Percentiles rank a stretch among this genome's conserved stretches.
Evolutionary conservation across 768 basidiomycete species (phyloP).

Genomic region (Boletus rubescentipes): DNA sequence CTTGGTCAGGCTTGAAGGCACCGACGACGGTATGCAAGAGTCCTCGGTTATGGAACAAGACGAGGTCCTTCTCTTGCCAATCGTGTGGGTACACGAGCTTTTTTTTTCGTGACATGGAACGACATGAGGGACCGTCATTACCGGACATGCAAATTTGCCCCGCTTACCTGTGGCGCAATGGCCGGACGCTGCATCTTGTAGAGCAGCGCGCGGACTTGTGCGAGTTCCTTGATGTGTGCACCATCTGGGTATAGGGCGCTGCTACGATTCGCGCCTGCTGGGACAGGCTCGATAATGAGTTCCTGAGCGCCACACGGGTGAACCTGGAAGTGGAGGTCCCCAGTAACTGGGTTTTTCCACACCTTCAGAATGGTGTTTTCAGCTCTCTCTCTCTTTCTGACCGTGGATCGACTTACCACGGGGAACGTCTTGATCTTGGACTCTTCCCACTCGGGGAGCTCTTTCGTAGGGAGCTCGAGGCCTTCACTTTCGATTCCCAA

Average conservation of each 20-base stretch:
- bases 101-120: background rate
- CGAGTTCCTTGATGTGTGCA: slow-evolving; percentile 69
- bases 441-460: slow-evolving; percentile 84
- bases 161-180: slow-evolving; percentile 67
- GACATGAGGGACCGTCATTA: background rate
- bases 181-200: slow-evolving; percentile 89
- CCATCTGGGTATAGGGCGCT: slow-evolving; percentile 84
- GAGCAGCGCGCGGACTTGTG: slow-evolving; percentile 66
- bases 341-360: slow-evolving; percentile 93
- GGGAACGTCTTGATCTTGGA: slow-evolving; percentile 71
- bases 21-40: slow-evolving; percentile 68
- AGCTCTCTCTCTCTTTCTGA: background rate
- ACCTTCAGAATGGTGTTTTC: slow-evolving; percentile 39
- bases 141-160: background rate
- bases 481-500: slow-evolving; percentile 82
- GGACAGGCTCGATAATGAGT: slow-evolving; percentile 72
- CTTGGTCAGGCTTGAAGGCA: slow-evolving; percentile 50
- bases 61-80: slow-evolving; percentile 69
- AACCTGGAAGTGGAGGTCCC: slow-evolving; percentile 82
- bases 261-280: slow-evolving; percentile 52
- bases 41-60: slow-evolving; percentile 74
- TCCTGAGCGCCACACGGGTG: slow-evolving; percentile 77
- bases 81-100: slow-evolving; percentile 84
- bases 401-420: slow-evolving; percentile 38
- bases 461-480: slow-evolving; percentile 59